These are phyloP conservation scores for Cydonia oblonga DNA, from an alignment of 331 rosid species.

Conservation along the genomic window DNA sequence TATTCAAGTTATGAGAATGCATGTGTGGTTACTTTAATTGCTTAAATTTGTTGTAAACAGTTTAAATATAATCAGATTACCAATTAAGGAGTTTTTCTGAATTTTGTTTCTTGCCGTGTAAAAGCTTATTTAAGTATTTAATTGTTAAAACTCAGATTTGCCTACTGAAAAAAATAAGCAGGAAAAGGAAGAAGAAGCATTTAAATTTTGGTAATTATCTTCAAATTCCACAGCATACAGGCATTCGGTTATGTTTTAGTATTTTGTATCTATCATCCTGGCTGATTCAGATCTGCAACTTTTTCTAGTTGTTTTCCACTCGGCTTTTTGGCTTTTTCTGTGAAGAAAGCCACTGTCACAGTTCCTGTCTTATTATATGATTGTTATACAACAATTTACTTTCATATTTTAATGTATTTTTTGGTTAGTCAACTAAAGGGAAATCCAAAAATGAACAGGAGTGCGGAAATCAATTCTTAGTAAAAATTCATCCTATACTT, in stretches of 20 bases:
- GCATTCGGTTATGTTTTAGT: background rate
- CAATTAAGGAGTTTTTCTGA: background rate
- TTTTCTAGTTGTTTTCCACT: conserved; percentile 1
- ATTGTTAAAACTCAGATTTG: background rate
- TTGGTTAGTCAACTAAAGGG: background rate
- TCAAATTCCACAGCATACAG: background rate
- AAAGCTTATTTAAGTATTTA: background rate
- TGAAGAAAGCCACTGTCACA: background rate
- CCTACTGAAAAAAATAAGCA: background rate
- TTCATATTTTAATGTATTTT: background rate
- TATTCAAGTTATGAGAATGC: background rate
- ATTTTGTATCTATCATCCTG: background rate
- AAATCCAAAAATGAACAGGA: background rate
- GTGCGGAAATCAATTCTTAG: no score
- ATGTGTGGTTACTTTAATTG: background rate
- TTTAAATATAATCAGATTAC: background rate
- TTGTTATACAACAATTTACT: background rate
- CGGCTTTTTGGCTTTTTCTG: background rate
- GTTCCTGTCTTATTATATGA: no score
- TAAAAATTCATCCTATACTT: background rate
- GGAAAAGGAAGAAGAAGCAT: background rate
- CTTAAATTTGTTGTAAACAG: background rate
- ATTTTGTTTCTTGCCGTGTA: background rate
- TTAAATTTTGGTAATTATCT: background rate
- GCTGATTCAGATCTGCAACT: conserved; percentile 29